These are phyloP conservation scores for Aureococcus anophagefferens DNA, from an alignment of 108 stramenopile species.

Conservation along the genomic window DNA sequence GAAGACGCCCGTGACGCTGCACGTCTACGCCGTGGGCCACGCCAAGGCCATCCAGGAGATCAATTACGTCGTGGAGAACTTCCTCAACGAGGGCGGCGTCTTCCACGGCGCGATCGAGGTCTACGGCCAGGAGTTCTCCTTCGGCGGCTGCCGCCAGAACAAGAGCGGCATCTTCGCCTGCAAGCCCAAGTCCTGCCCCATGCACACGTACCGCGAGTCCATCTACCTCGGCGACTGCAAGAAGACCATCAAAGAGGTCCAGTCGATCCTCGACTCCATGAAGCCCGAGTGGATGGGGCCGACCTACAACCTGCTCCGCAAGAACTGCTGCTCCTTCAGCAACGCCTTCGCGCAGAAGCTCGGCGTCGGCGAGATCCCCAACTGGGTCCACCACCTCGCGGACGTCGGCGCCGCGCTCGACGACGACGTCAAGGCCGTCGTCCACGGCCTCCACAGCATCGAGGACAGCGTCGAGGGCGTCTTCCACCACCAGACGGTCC, in stretches of 20 bases:
- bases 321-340: slow-evolving; percentile 67
- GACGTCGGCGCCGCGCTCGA: slow-evolving; percentile 2
- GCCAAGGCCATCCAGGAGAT: slow-evolving; percentile 2
- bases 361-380: slow-evolving; percentile 18
- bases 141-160: slow-evolving; percentile 7
- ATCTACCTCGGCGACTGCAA: slow-evolving; percentile 56
- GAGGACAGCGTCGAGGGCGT: no score
- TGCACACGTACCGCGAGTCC: slow-evolving; percentile 59
- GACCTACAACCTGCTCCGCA: slow-evolving; percentile 64
- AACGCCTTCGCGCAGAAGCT: slow-evolving; percentile 14
- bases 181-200: slow-evolving; percentile 54
- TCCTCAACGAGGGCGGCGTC: slow-evolving; percentile 10
- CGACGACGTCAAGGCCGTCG: no score
- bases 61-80: slow-evolving; percentile 8
- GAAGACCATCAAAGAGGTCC: slow-evolving; percentile 44
- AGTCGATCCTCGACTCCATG: slow-evolving; percentile 53
- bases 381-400: slow-evolving; percentile 14
- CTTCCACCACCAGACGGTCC: no score
- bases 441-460: no score
- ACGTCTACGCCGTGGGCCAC: slow-evolving; percentile 21
- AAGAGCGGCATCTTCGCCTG: slow-evolving; percentile 64
- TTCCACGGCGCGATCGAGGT: slow-evolving; percentile 23
- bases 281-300: slow-evolving; percentile 56
- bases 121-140: slow-evolving; percentile 20
- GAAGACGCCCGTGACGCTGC: slow-evolving; percentile 12